phyloP scores from a whole-genome alignment of 2,329 filamentous ascomycete species.

The Colletotrichum higginsianum region DNA sequence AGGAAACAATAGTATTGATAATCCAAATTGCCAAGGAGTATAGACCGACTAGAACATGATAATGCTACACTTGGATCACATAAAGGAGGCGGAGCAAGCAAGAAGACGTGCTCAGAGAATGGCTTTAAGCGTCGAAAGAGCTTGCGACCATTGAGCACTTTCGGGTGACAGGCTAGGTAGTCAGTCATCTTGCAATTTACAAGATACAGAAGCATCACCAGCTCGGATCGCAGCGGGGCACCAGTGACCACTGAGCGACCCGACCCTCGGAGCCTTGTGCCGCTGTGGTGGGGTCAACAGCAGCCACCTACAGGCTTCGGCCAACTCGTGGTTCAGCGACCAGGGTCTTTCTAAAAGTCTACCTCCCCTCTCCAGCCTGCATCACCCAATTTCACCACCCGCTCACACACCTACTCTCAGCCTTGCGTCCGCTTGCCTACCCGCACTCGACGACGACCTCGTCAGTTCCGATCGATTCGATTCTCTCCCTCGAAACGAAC shows the following conservation, averaged over 20 bases:
- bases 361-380: conserved; percentile 23
- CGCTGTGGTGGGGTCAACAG: conserved; percentile 32
- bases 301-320: conserved; percentile 3
- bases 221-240: conserved; percentile 29
- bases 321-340: conserved; percentile 22
- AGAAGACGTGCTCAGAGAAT: too few species aligned
- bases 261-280: conserved; percentile 36
- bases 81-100: background rate
- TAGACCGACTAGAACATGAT: too few species aligned
- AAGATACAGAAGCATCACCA: background rate
- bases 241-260: conserved; percentile 23
- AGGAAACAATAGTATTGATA: background rate
- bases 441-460: conserved; percentile 3
- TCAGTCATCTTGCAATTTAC: too few species aligned
- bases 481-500: background rate
- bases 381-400: conserved; percentile 22
- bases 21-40: background rate
- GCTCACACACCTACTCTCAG: conserved; percentile 20
- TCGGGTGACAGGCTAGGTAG: too few species aligned
- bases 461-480: background rate
- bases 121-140: too few species aligned
- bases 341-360: conserved; percentile 39
- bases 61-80: background rate
- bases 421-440: conserved; percentile 27
- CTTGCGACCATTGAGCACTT: too few species aligned